A percentile compares a stretch with the other conserved stretches of the same genome.
Evolutionary conservation across 2,329 filamentous ascomycete species (phyloP).

Genomic region (Talaromyces atroroseus): DNA sequence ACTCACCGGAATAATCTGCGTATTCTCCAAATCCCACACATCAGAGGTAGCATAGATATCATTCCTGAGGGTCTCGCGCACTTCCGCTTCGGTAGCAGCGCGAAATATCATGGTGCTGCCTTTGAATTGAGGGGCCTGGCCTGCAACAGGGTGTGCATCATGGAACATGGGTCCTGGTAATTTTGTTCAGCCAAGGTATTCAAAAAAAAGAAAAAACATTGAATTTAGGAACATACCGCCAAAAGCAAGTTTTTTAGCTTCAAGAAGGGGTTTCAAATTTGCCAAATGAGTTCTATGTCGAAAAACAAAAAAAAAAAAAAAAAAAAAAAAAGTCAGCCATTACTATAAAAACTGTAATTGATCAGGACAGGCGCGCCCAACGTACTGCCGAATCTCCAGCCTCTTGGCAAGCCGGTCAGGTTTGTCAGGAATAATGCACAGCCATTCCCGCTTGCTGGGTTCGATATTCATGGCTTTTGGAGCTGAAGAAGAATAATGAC

Average conservation of each 20-base stretch:
- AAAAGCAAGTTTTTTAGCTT: slow-evolving; percentile 56
- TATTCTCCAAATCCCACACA: slow-evolving; percentile 76
- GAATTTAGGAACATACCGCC: slow-evolving; percentile 50
- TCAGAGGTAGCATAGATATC: slow-evolving; percentile 68
- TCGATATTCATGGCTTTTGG: slow-evolving; percentile 1
- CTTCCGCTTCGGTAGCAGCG: slow-evolving; percentile 65
- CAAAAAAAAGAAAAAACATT: background rate
- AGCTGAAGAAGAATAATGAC: background rate
- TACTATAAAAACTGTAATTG: background rate
- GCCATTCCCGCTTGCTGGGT: slow-evolving; percentile 54
- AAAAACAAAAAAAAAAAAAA: no score
- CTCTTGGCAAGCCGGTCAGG: slow-evolving; percentile 56
- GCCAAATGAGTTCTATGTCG: slow-evolving; percentile 49
- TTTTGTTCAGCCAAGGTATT: slow-evolving; percentile 7
- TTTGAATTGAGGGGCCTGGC: slow-evolving; percentile 59
- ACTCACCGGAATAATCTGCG: slow-evolving; percentile 37
- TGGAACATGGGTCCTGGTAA: slow-evolving; percentile 57
- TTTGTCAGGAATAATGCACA: slow-evolving; percentile 65
- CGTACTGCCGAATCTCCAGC: slow-evolving; percentile 43
- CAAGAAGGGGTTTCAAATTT: slow-evolving; percentile 48
- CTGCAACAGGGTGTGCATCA: slow-evolving; percentile 59
- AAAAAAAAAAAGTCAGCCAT: background rate
- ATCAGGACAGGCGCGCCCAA: no score
- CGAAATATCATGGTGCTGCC: slow-evolving; percentile 66
- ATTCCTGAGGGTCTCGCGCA: slow-evolving; percentile 58